Evolutionary conservation across 345 rosid genomes (phyloP), one percentile per base, ranked within the genome.

Genomic region (Rhodomyrtus tomentosa): DNA sequence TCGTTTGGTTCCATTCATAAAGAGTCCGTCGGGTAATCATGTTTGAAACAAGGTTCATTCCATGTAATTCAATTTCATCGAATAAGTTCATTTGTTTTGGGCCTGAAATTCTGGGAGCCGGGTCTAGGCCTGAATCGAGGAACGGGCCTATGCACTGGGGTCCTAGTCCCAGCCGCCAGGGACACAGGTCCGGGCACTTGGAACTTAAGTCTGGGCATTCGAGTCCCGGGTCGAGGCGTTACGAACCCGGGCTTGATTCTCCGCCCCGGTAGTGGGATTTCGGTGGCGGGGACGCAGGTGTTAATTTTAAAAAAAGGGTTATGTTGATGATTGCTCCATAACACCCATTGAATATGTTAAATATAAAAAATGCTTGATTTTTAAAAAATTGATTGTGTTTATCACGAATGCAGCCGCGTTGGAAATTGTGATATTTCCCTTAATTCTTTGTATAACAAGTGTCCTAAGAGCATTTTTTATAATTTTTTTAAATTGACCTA

Each of bases 401-500:
- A 58, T 58, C 38, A 58, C 2, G 21, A 13, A 2, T 0, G 9
- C 10, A 45, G 8, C 9, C 49, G 9, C 10, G 21, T 58, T 2
- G 36, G 15, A 58, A 27, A 27, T 27, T 58, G 38, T 27, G 29
- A 58, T 27, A 27, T 58, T 56, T 56, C 7, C 68, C 40, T n/a
- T n/a, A 56, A 56, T 27, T 27, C 32, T 0, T 13, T 6, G n/a
- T 58, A 27, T 58, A 58, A 58, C 38, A 0, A 58, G 38, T 27
- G 25, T 14, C 38, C 38, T 58, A 27, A 58, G 15, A 16, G 72
- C 21, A 56, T n/a, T n/a, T 13, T 58, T 58, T 12, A n/a, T 5
- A n/a, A 2, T 50, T n/a, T 11, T 0, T 0, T 24, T 24, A 22
- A 55, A 56, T n/a, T 12, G 27, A n/a, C 32, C 16, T 0, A 13